phyloP scores from a whole-genome alignment of 306 rosid species.

The Sphenostylis stenocarpa region DNA sequence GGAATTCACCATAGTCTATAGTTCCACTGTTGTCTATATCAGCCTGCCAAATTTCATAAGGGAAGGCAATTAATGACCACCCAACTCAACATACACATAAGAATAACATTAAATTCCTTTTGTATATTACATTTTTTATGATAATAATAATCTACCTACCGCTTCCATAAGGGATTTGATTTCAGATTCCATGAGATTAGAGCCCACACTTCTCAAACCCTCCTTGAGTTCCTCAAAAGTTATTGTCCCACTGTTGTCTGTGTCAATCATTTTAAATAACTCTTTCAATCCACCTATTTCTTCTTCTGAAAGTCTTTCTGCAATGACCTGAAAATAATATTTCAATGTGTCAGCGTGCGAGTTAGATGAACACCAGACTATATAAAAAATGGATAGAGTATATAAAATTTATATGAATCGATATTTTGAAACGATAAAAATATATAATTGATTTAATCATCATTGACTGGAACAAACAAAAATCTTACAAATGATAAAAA shows the following conservation, averaged over 20 bases:
- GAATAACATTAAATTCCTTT: neutral
- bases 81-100: slow-evolving; percentile 6
- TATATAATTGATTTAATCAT: neutral
- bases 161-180: slow-evolving; percentile 87
- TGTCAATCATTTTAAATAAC: slow-evolving; percentile 84
- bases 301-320: slow-evolving; percentile 90
- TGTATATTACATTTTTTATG: slow-evolving; percentile 26
- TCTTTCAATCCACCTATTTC: slow-evolving; percentile 92
- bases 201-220: slow-evolving; percentile 76
- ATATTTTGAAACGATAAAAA: neutral
- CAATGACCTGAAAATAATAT: slow-evolving; percentile 65
- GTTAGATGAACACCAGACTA: neutral
- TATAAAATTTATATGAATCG: neutral
- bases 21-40: slow-evolving; percentile 88
- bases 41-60: slow-evolving; percentile 57
- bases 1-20: slow-evolving; percentile 87
- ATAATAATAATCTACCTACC: slow-evolving; percentile 49
- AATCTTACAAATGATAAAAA: neutral
- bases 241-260: slow-evolving; percentile 79
- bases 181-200: slow-evolving; percentile 84
- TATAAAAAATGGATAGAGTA: slow-evolving; percentile 11
- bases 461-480: neutral
- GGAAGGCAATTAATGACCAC: neutral
- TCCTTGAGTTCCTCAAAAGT: slow-evolving; percentile 88
- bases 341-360: neutral